These are phyloP conservation scores for Codiaeum variegatum DNA, from an alignment of 441 rosid species.

Conservation along the genomic window DNA sequence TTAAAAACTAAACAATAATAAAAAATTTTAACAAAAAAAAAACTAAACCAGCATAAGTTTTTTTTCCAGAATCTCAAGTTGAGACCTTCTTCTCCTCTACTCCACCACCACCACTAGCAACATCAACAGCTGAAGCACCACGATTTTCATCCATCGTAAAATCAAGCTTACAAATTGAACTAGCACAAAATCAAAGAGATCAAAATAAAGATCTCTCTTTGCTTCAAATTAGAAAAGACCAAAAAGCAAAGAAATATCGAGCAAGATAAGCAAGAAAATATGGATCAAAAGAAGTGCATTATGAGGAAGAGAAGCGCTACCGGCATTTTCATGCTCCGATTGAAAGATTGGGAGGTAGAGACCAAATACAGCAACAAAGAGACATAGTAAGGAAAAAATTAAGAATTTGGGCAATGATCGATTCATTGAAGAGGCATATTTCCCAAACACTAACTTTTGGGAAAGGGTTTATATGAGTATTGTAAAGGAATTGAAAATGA, in stretches of 20 bases:
- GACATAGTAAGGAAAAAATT: background rate
- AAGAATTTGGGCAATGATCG: conserved; percentile 5
- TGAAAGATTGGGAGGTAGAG: conserved; percentile 13
- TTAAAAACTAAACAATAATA: too few species aligned
- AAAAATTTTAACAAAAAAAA: too few species aligned
- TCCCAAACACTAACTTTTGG: conserved; percentile 7
- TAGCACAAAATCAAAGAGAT: too few species aligned
- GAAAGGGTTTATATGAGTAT: conserved; percentile 1
- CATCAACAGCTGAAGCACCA: too few species aligned
- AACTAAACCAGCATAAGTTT: too few species aligned
- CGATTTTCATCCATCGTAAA: too few species aligned
- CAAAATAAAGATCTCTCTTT: too few species aligned
- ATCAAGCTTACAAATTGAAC: too few species aligned
- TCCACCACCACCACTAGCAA: too few species aligned
- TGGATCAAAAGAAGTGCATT: conserved; percentile 80
- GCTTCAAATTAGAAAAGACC: conserved; percentile 50
- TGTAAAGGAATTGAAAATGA: background rate
- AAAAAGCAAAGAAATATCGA: conserved; percentile 64
- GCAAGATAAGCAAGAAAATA: conserved; percentile 71
- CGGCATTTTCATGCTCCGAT: conserved; percentile 33
- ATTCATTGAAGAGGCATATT: background rate
- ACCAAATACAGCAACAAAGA: background rate
- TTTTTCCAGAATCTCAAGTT: too few species aligned
- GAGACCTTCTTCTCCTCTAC: too few species aligned
- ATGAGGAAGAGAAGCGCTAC: conserved; percentile 62